Evolutionary conservation across 2,329 filamentous ascomycete species (phyloP).

Genomic region (Epichloe bromicola): DNA sequence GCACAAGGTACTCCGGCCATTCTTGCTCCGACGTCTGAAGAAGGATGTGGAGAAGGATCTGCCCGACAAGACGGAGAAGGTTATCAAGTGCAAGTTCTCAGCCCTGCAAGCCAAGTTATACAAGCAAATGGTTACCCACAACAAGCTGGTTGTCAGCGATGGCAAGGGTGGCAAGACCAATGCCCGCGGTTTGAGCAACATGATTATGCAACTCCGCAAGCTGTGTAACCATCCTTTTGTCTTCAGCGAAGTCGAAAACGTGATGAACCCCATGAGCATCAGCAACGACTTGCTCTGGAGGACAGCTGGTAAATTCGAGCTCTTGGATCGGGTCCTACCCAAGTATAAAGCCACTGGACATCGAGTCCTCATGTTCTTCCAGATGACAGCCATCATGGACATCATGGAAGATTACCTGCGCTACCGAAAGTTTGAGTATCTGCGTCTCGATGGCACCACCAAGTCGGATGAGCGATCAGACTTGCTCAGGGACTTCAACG

Average conservation of each 20-base stretch:
- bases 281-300: conserved; percentile 94
- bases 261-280: conserved; percentile 81
- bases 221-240: conserved; percentile 99
- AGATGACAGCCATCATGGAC: conserved; percentile 99
- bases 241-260: conserved; percentile 93
- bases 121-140: conserved; percentile 94
- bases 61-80: conserved; percentile 96
- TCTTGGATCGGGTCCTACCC: conserved; percentile 80
- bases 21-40: conserved; percentile 95
- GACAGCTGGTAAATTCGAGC: conserved; percentile 92
- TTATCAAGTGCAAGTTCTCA: conserved; percentile 98
- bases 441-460: conserved; percentile 90
- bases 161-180: conserved; percentile 91
- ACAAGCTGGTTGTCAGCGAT: conserved; percentile 87
- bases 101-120: conserved; percentile 86
- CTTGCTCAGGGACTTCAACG: conserved; percentile 78
- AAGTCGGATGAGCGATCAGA: conserved; percentile 96
- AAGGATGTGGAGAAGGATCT: conserved; percentile 99
- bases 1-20: conserved; percentile 93
- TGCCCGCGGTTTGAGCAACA: conserved; percentile 92
- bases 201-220: conserved; percentile 99
- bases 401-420: conserved; percentile 99
- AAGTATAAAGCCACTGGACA: conserved; percentile 88
- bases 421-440: conserved; percentile 68
- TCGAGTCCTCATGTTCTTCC: conserved; percentile 98